Base-by-base conservation (phyloP, 768 basidiomycete genomes). In the Pisolithus albus region DNA sequence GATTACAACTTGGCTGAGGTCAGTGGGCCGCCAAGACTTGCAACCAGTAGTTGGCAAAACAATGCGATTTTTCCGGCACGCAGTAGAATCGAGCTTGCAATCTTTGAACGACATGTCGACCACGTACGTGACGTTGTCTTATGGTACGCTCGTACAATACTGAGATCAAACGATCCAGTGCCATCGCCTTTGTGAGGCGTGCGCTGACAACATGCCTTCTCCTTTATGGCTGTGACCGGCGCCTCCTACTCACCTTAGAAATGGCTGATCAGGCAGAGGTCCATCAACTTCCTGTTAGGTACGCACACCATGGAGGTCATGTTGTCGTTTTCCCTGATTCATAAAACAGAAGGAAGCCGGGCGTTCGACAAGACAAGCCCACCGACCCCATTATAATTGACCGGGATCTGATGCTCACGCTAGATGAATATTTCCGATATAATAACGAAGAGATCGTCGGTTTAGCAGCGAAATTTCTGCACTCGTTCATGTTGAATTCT, bases 311-410 rank as follows among this genome's bases (percentile, higher is more conserved):
- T 24, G 37, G 18, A 24, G 23, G 32, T 13, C 7, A n/a, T 23
- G 34, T 40, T 26, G 9, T 51, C 30, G 24, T 24, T 13, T 15
- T 4, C n/a, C 26, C 49, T 41, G 38, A 50, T 7, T 26, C 7
- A 2, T 23, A 23, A 24, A 37, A 44, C 54, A 86, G 84, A 66
- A 69, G 80, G 58, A 83, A 75, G 59, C 39, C 73, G 4, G 66
- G 71, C 43, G 56, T 66, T 5, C 76, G 78, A 19, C 71, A 65
- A 13, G 67, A 73, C 8, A 65, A 65, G 1, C 59, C 75, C 39
- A 61, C 74, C 5, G 84, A 86, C 57, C 82, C 84, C 13, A 70
- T 87, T n/a, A 72, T 81, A 38, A 67, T 88, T 38, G 75, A 84
- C 55, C 62, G 75, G 36, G 69, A 67, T n/a, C 72, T 90, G 15